Evolutionary conservation across 352 stramenopile species (phyloP), one percentile per base, ranked within the genome.

Genomic region (Phytophthora vignae): DNA sequence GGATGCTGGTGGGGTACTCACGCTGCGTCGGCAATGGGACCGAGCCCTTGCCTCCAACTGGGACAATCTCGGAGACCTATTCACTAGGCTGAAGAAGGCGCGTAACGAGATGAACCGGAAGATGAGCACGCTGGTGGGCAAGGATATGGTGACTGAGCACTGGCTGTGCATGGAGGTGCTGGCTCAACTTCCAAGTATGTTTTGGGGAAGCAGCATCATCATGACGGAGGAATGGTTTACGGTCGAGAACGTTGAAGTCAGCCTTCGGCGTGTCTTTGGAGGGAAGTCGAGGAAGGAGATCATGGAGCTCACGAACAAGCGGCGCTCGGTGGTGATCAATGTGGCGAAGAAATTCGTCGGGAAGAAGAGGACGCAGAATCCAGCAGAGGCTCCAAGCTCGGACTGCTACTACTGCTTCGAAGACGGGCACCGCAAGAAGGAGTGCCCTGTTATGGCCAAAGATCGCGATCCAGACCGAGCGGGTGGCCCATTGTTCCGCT

Each of bases 81-180:
- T 69, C 22, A 2, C 50, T 9, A 53, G 64, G 25, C 48, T 69
- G 3, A 64, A 69, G 48, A 71, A 71, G 22, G 31, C 66, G 2
- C 8, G 56, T 1, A 71, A 60, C 49, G 25, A 67, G 17, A 67
- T 71, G 21, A 71, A 71, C 64, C 21, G 25, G 22, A 50, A 50
- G 17, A 50, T 50, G 42, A 4, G 7, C n/a, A 17, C 15, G 3
- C n/a, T 67, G 15, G 14, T 72, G 9, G 57, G 52, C 2, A n/a
- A 53, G 14, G 65, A 67, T 1, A 64, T 71, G 55, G 29, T 75
- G 5, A 66, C 55, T 0, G 55, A 74, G 12, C 0, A 38, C 12
- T 55, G 61, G 60, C n/a, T 74, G 14, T 71, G 55, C 21, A 64
- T 54, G 44, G 19, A 71, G 21, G 55, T 66, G 33, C 38, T 66